A percentile compares a stretch with the other conserved stretches of the same genome.
Evolutionary conservation across 495 filamentous ascomycete genomes (phyloP).

Genomic region (Xylaria bambusicola): DNA sequence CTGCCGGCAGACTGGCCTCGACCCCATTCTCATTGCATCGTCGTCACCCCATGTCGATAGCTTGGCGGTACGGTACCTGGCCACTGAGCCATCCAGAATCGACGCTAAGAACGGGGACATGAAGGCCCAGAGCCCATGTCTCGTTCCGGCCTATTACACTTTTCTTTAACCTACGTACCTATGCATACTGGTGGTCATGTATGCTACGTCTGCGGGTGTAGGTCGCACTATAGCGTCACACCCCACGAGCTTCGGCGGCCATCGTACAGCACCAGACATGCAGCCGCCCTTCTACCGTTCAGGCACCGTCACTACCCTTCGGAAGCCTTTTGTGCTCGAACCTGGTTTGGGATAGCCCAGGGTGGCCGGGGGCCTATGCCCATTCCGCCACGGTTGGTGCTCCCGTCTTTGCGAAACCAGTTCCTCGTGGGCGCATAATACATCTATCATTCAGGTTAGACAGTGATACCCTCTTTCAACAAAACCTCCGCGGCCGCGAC

Average conservation of each 20-base stretch:
- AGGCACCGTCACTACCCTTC: slow-evolving; percentile 25
- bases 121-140: slow-evolving; percentile 1
- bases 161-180: slow-evolving; percentile 9
- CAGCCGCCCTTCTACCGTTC: slow-evolving; percentile 17
- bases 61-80: slow-evolving; percentile 15
- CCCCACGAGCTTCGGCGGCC: slow-evolving; percentile 20
- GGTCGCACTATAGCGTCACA: slow-evolving; percentile 13
- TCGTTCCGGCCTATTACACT: slow-evolving; percentile 4
- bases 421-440: slow-evolving; percentile 3
- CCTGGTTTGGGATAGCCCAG: slow-evolving; percentile 22
- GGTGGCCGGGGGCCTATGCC: background rate
- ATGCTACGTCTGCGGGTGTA: slow-evolving; percentile 9
- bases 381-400: slow-evolving; percentile 9
- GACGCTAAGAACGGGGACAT: slow-evolving; percentile 9
- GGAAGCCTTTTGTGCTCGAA: slow-evolving; percentile 23
- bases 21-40: slow-evolving; percentile 2
- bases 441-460: background rate
- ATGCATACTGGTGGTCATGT: slow-evolving; percentile 7
- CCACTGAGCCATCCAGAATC: background rate
- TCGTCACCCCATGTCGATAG: slow-evolving; percentile 3
- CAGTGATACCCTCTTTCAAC: slow-evolving; percentile 5
- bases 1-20: slow-evolving; percentile 22
- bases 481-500: slow-evolving; percentile 1
- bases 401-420: slow-evolving; percentile 2
- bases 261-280: slow-evolving; percentile 14